Evolutionary conservation across 805 yeast species (phyloP).

Genomic region (Kluyveromyces nonfermentans): DNA sequence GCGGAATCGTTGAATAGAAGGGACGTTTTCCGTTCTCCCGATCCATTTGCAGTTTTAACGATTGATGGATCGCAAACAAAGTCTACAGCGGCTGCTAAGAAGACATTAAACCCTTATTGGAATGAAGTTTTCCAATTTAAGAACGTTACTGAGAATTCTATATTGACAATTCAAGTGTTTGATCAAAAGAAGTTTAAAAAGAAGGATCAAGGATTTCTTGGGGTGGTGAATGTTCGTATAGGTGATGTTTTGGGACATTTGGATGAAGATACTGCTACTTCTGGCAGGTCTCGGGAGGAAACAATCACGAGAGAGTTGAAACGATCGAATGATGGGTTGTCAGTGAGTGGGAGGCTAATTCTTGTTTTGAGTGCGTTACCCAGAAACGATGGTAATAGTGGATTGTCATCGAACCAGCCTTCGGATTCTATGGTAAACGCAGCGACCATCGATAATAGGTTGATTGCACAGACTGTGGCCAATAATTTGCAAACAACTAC

Average conservation of each 20-base stretch:
- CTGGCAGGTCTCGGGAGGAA: slow-evolving; percentile 42
- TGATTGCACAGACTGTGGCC: slow-evolving; percentile 24
- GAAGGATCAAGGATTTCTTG: slow-evolving; percentile 97
- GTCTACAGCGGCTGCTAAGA: slow-evolving; percentile 87
- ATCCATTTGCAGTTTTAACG: slow-evolving; percentile 94
- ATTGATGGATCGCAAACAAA: slow-evolving; percentile 97
- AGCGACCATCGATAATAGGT: slow-evolving; percentile 7
- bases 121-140: slow-evolving; percentile 80
- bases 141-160: slow-evolving; percentile 66
- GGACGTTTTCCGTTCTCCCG: slow-evolving; percentile 92
- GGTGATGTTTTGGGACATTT: slow-evolving; percentile 62
- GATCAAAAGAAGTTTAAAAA: slow-evolving; percentile 96
- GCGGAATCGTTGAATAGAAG: slow-evolving; percentile 94
- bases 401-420: slow-evolving; percentile 7
- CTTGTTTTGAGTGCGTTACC: slow-evolving; percentile 47
- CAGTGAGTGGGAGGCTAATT: slow-evolving; percentile 88
- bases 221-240: slow-evolving; percentile 85
- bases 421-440: slow-evolving; percentile 2
- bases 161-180: slow-evolving; percentile 86
- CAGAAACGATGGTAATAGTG: slow-evolving; percentile 14
- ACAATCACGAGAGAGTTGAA: slow-evolving; percentile 89
- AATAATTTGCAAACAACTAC: slow-evolving; percentile 20
- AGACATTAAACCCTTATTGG: slow-evolving; percentile 96
- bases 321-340: slow-evolving; percentile 81
- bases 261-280: slow-evolving; percentile 40